Percentiles rank a stretch among this genome's conserved stretches.
Conservation (phyloP, 2,329 filamentous ascomycete genomes). For the Fusarium ambrosium region DNA sequence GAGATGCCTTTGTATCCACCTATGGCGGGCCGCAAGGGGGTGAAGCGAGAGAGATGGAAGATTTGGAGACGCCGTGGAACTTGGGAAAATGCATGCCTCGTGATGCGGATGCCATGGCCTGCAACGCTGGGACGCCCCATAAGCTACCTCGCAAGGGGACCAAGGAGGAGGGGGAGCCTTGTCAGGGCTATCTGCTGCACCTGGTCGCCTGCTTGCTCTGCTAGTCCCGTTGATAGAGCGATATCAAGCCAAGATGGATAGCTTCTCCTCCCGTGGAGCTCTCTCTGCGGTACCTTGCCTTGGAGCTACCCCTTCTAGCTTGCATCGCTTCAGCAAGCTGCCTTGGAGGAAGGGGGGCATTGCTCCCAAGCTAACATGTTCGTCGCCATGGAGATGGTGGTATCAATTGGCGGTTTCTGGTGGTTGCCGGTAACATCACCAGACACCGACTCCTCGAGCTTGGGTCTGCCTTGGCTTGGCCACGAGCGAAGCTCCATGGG, state of each 20-base stretch:
- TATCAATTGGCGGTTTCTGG: constrained; percentile 37
- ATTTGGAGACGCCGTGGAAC: constrained; percentile 32
- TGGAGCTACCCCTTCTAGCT: constrained; percentile 21
- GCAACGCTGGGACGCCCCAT: constrained; percentile 8
- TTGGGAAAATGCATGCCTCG: constrained; percentile 41
- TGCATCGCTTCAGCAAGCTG: constrained; percentile 36
- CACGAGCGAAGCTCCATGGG: constrained; percentile 10
- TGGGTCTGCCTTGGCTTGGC: constrained; percentile 25
- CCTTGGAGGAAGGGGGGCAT: constrained; percentile 30
- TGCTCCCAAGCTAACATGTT: constrained; percentile 26
- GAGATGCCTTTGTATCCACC: constrained; percentile 30
- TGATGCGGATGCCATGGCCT: constrained; percentile 38
- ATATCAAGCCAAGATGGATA: constrained; percentile 4
- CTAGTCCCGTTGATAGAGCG: constrained; percentile 27
- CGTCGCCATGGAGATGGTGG: constrained; percentile 37
- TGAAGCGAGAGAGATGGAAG: constrained; percentile 35
- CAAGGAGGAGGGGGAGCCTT: not conserved
- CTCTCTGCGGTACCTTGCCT: constrained; percentile 27
- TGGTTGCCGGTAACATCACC: constrained; percentile 26
- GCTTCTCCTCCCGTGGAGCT: constrained; percentile 25
- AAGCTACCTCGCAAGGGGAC: constrained; percentile 27
- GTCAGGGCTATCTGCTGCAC: constrained; percentile 35
- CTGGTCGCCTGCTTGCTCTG: constrained; percentile 25
- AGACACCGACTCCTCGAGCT: constrained; percentile 30
- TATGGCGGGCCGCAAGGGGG: constrained; percentile 37